phyloP scores from a whole-genome alignment of 345 rosid species.

The Euphorbia tirucalli region DNA sequence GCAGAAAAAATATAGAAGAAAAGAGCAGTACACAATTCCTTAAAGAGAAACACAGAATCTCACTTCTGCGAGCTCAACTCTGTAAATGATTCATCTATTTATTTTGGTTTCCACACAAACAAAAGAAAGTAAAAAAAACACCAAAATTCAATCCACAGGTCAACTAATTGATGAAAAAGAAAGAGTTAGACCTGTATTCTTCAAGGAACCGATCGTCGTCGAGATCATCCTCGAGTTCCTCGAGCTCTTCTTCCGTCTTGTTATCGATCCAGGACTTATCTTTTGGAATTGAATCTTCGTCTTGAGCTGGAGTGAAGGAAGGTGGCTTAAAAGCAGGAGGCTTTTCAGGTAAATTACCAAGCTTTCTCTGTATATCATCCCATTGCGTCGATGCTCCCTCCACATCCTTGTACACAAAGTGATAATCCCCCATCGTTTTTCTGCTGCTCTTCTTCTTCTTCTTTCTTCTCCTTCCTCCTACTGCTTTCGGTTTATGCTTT shows the following conservation, averaged over 20 bases:
- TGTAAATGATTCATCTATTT: not conserved
- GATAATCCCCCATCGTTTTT: slow-evolving; percentile 76
- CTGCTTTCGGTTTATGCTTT: not conserved
- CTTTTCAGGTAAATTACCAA: slow-evolving; percentile 81
- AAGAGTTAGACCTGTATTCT: slow-evolving; percentile 60
- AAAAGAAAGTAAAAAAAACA: not conserved
- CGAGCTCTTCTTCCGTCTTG: slow-evolving; percentile 81
- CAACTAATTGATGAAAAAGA: not conserved
- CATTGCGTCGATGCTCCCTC: slow-evolving; percentile 98
- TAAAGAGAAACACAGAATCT: not conserved
- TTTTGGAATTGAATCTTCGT: slow-evolving; percentile 63
- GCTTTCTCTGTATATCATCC: slow-evolving; percentile 97
- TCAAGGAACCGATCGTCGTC: slow-evolving; percentile 89
- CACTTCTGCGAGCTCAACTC: not conserved
- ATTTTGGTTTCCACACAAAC: not conserved
- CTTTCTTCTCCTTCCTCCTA: not conserved
- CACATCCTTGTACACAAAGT: slow-evolving; percentile 87
- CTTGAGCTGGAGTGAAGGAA: slow-evolving; percentile 65
- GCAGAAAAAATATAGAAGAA: no score
- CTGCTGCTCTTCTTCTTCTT: not conserved
- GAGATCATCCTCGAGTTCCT: slow-evolving; percentile 80
- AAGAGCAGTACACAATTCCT: not conserved
- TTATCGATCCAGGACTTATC: slow-evolving; percentile 71
- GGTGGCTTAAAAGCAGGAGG: slow-evolving; percentile 89
- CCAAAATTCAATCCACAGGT: not conserved